Percentiles rank a stretch among this genome's conserved stretches.
phyloP scores from a whole-genome alignment of 2,329 filamentous ascomycete species.

The Paracoccidioides brasiliensis region DNA sequence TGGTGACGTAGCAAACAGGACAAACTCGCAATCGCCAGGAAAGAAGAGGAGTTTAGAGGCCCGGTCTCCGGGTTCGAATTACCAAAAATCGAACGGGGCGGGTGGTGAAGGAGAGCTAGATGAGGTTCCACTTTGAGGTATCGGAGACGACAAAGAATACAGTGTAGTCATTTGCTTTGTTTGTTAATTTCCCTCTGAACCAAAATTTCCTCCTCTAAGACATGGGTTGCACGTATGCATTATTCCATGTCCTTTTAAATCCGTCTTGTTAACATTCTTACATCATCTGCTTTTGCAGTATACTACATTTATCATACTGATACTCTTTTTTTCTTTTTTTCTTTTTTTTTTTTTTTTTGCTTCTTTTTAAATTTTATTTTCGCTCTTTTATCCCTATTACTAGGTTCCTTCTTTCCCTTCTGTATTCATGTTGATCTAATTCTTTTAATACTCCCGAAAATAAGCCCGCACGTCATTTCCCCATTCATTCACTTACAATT shows the following conservation, averaged over 20 bases:
- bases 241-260: too few relatives aligned
- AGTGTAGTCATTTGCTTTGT: not conserved
- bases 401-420: too few relatives aligned
- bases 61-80: not conserved
- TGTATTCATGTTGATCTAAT: too few relatives aligned
- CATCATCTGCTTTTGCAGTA: too few relatives aligned
- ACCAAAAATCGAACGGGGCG: conserved; percentile 1
- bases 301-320: not conserved
- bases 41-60: not conserved
- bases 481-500: too few relatives aligned
- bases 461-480: too few relatives aligned
- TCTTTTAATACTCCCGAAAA: too few relatives aligned
- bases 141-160: not conserved
- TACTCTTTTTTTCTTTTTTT: too few relatives aligned
- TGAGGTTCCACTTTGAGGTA: conserved; percentile 13
- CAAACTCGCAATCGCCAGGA: not conserved
- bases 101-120: conserved; percentile 11
- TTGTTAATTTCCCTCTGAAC: not conserved
- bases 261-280: too few relatives aligned
- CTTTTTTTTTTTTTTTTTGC: not conserved
- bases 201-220: not conserved
- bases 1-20: not conserved
- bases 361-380: not conserved
- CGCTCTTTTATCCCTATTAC: too few relatives aligned
- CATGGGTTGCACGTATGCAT: too few relatives aligned